A percentile compares a stretch with the other conserved stretches of the same genome.
Conservation (phyloP, 768 basidiomycete species). For the Russula compacta region DNA sequence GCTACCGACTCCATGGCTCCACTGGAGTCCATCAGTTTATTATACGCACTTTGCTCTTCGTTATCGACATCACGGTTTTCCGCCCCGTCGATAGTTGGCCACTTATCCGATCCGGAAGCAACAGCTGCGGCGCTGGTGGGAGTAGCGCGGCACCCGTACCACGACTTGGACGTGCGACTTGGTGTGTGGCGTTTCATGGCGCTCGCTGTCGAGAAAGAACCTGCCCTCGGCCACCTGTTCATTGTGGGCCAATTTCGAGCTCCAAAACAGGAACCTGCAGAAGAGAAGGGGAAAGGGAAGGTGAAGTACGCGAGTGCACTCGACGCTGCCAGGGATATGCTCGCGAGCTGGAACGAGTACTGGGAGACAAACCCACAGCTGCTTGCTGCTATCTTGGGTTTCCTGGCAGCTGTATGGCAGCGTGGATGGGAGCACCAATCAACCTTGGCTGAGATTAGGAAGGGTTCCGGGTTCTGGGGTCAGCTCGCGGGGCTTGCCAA, state of each 20-base stretch:
- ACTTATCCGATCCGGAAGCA: constrained; percentile 68
- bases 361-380: constrained; percentile 75
- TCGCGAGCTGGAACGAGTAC: constrained; percentile 61
- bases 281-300: constrained; percentile 26
- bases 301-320: constrained; percentile 48
- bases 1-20: constrained; percentile 53
- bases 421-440: constrained; percentile 66
- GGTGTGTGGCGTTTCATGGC: constrained; percentile 81
- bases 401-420: constrained; percentile 72
- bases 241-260: constrained; percentile 63
- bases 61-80: constrained; percentile 52
- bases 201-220: constrained; percentile 75
- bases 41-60: constrained; percentile 60
- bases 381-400: constrained; percentile 63
- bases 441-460: constrained; percentile 46
- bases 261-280: constrained; percentile 33
- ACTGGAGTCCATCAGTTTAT: constrained; percentile 53
- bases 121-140: constrained; percentile 58
- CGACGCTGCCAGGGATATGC: constrained; percentile 53
- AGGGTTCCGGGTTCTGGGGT: constrained; percentile 59
- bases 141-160: constrained; percentile 71
- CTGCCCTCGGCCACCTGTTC: constrained; percentile 73
- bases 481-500: constrained; percentile 53
- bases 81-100: constrained; percentile 65
- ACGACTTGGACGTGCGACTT: constrained; percentile 61